phyloP scores from a whole-genome alignment of 1,284 basidiomycete species.

The Cutaneotrichosporon sp. region DNA sequence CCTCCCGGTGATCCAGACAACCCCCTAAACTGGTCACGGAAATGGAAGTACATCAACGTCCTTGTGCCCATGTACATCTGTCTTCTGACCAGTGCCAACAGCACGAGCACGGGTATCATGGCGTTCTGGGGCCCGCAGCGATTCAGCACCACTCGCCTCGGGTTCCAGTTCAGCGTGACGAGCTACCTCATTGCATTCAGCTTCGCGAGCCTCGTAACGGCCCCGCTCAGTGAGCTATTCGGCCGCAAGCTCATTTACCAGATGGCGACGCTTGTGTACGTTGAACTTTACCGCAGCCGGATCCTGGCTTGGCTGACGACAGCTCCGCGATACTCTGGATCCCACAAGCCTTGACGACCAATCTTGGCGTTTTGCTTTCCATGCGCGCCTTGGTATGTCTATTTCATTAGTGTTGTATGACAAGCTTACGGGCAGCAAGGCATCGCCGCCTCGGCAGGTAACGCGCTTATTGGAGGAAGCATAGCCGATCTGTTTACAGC shows the following conservation, averaged over 20 bases:
- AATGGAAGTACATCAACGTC: conserved; percentile 26
- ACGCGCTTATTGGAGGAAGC: conserved; percentile 43
- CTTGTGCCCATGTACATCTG: conserved; percentile 26
- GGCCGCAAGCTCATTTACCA: conserved; percentile 39
- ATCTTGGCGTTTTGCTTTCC: conserved; percentile 10
- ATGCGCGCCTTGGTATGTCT: not conserved
- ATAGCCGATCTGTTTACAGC: conserved; percentile 46
- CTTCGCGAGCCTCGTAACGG: conserved; percentile 35
- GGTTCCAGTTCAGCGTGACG: conserved; percentile 25
- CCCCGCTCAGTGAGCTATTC: conserved; percentile 39
- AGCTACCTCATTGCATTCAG: conserved; percentile 31
- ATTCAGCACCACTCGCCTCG: conserved; percentile 25
- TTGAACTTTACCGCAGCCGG: no score
- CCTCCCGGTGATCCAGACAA: conserved; percentile 19
- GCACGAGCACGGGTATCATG: conserved; percentile 26
- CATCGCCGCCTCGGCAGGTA: conserved; percentile 32
- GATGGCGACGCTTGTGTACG: conserved; percentile 17
- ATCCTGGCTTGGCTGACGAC: not conserved
- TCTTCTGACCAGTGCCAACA: conserved; percentile 21
- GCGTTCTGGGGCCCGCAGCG: conserved; percentile 25
- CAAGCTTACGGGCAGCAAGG: conserved; percentile 26
- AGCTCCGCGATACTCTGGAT: conserved; percentile 34
- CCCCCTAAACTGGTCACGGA: conserved; percentile 33
- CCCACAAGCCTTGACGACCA: conserved; percentile 23
- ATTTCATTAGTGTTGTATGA: no score